These are phyloP conservation scores for Plasmodium ovale DNA, from an alignment of 169 alveolate species.

Conservation along the genomic window DNA sequence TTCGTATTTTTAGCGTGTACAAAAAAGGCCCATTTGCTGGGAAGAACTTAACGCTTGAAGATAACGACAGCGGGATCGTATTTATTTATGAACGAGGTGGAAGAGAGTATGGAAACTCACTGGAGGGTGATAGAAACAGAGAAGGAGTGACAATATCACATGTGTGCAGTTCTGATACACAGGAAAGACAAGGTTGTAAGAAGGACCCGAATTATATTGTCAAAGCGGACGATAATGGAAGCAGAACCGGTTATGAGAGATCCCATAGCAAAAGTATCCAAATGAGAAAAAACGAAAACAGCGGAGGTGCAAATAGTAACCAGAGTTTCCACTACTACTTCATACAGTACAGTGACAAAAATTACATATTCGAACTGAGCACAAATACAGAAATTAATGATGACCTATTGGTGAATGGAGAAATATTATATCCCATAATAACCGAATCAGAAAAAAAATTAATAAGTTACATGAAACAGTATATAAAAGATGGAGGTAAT, in stretches of 20 bases:
- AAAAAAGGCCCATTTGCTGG: too few relatives aligned
- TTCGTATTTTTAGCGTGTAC: background rate
- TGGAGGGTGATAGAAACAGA: too few relatives aligned
- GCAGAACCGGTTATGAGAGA: too few relatives aligned
- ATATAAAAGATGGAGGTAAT: constrained; percentile 19
- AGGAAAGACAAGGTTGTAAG: too few relatives aligned
- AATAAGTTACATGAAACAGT: constrained; percentile 28
- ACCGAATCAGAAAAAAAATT: constrained; percentile 10
- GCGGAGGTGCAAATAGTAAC: background rate
- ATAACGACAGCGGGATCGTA: background rate
- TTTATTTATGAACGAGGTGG: background rate
- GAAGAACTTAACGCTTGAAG: too few relatives aligned
- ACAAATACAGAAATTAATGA: background rate
- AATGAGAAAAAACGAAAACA: too few relatives aligned
- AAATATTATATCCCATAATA: background rate
- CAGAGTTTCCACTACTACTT: background rate
- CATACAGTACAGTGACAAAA: background rate
- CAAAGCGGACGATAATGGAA: too few relatives aligned
- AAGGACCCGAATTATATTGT: too few relatives aligned
- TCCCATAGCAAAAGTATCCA: too few relatives aligned
- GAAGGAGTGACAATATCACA: too few relatives aligned
- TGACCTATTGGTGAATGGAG: background rate
- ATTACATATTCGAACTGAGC: constrained; percentile 16
- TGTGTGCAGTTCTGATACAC: too few relatives aligned
- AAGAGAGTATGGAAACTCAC: too few relatives aligned